These are phyloP conservation scores for Scheffersomyces coipomensis DNA, from an alignment of 805 yeast species.

Conservation along the genomic window DNA sequence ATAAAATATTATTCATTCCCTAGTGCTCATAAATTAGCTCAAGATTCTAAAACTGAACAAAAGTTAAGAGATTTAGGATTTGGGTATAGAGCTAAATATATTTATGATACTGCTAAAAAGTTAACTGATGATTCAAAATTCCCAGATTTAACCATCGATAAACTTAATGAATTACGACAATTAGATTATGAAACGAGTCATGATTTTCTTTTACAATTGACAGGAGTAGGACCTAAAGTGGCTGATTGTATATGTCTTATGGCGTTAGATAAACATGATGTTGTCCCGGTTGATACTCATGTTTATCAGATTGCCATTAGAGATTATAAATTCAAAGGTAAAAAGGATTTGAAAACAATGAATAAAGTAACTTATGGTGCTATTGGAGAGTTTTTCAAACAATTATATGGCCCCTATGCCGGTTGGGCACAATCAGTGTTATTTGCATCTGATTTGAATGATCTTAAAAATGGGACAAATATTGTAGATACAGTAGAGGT, in stretches of 20 bases:
- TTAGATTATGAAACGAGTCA: slow-evolving; percentile 53
- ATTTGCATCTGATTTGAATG: slow-evolving; percentile 79
- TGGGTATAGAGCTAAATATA: slow-evolving; percentile 91
- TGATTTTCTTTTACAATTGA: slow-evolving; percentile 57
- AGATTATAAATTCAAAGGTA: slow-evolving; percentile 62
- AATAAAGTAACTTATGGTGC: slow-evolving; percentile 51
- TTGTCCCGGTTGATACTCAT: slow-evolving; percentile 96
- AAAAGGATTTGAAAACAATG: slow-evolving; percentile 42
- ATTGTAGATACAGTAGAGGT: slow-evolving; percentile 1
- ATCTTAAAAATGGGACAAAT: slow-evolving; percentile 63
- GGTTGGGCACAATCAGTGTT: slow-evolving; percentile 99
- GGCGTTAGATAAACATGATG: slow-evolving; percentile 82
- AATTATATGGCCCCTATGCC: slow-evolving; percentile 85
- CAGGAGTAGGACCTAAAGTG: slow-evolving; percentile 96
- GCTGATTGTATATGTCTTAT: slow-evolving; percentile 95
- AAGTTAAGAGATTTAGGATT: slow-evolving; percentile 57
- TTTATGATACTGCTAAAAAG: slow-evolving; percentile 69
- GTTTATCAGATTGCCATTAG: slow-evolving; percentile 85
- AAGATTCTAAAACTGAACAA: slow-evolving; percentile 33
- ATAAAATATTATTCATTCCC: slow-evolving; percentile 74
- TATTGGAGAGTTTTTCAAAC: slow-evolving; percentile 58
- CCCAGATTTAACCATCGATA: slow-evolving; percentile 31
- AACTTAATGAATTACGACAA: slow-evolving; percentile 43
- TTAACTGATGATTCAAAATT: slow-evolving; percentile 41
- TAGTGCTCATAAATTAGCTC: slow-evolving; percentile 48